Conservation (phyloP, 305 asterid species). For the Striga hermonthica region DNA sequence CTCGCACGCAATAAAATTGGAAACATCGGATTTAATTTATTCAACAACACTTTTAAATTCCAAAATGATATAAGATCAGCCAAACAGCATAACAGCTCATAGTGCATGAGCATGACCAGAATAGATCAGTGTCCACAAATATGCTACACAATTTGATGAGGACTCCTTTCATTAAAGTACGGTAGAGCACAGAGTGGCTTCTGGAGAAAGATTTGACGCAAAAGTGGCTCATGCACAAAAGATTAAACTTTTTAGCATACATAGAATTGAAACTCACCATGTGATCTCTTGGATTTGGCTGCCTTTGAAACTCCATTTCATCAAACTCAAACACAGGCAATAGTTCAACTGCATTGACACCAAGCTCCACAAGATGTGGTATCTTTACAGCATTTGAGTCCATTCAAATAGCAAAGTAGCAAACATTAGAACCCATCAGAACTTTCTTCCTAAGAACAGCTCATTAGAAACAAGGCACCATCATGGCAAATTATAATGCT, state of each 20-base stretch:
- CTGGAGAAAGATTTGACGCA: not conserved
- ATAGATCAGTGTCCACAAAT: conserved; percentile 18
- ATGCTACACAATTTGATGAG: conserved; percentile 13
- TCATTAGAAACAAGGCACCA: conserved; percentile 24
- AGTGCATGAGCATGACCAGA: conserved; percentile 11
- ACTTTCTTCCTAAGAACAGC: conserved; percentile 22
- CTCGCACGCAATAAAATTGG: conserved; percentile 39
- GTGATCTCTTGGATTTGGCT: conserved; percentile 95
- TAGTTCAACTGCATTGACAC: conserved; percentile 87
- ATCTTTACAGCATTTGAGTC: conserved; percentile 52
- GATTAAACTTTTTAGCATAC: not conserved
- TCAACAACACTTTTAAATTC: not conserved
- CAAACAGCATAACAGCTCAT: conserved; percentile 6
- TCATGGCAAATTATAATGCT: conserved; percentile 9
- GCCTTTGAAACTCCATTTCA: conserved; percentile 91
- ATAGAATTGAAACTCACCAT: conserved; percentile 49
- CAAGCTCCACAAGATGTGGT: conserved; percentile 96
- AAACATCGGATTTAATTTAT: conserved; percentile 28
- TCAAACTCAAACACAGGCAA: conserved; percentile 95
- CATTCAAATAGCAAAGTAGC: conserved; percentile 26
- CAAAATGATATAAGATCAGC: conserved; percentile 20
- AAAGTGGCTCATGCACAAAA: not conserved
- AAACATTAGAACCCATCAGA: conserved; percentile 21
- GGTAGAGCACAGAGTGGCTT: conserved; percentile 12
- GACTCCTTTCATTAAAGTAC: conserved; percentile 23